Evolutionary conservation across 306 rosid species (phyloP), one percentile per base, ranked within the genome.

Genomic region (Parietaria judaica): DNA sequence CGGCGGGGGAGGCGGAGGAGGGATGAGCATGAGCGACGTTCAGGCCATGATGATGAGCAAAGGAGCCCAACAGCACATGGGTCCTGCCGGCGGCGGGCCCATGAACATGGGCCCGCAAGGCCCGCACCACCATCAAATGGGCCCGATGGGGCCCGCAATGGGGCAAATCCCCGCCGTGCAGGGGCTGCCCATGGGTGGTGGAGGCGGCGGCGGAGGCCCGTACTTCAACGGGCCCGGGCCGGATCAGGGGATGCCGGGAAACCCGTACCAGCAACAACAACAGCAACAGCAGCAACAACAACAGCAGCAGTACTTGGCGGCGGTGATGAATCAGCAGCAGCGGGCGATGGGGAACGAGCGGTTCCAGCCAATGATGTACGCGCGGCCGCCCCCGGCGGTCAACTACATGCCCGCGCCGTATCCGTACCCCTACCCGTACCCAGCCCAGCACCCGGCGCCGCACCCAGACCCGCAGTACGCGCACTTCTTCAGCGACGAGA

Each of bases 351-450:
- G 79, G 7, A 81, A 80, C 55, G 92, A 89, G 5, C 82, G 94
- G 68, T 83, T 85, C 72, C 96, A 85, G 17, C 84, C 95, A 2
- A 85, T 91, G 97, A 78, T 82, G 88, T 90, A 82, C 55, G 75
- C 70, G 1, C 68, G 84, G 53, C 80, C 75, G 0, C 84, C 78
- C 6, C 75, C 84, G 1, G 80, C 80, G 6, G 77, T 74, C 8
- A 79, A 79, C 51, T 79, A 79, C 77, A 63, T 71, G 56, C 83
- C 80, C 1, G 50, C 78, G 0, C 51, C 17, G 14, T 6, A 49
- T 9, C 74, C 71, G 3, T n/a, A 60, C 47, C 68, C 74, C 3
- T 69, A 80, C 68, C 77, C 60, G 2, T 44, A 66, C 5, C 70
- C 55, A 6, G 87, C 39, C 51, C 63, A n/a, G 9, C 77, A 14